These are phyloP conservation scores for Neonectria magnoliae DNA, from an alignment of 2,329 filamentous ascomycete species.

Conservation along the genomic window DNA sequence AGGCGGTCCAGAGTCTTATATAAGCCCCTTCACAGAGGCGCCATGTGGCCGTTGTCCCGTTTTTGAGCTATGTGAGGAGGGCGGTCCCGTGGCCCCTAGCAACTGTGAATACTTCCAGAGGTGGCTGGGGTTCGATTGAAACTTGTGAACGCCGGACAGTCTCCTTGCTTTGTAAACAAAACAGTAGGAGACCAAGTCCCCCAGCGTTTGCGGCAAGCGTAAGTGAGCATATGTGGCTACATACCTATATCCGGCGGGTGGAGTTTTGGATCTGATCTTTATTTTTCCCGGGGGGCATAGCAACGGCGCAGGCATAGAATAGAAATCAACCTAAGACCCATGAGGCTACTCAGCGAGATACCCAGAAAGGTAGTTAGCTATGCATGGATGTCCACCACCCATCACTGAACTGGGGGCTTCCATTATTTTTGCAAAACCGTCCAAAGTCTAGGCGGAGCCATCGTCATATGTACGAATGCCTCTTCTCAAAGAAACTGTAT, in stretches of 20 bases:
- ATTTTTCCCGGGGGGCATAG: slow-evolving; percentile 34
- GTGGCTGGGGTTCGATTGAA: slow-evolving; percentile 72
- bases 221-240: background rate
- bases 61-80: slow-evolving; percentile 90
- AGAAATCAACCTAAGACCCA: slow-evolving; percentile 27
- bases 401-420: no score
- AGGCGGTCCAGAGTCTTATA: slow-evolving; percentile 54
- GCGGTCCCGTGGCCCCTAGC: slow-evolving; percentile 87
- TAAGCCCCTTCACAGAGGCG: slow-evolving; percentile 85
- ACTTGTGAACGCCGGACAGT: background rate
- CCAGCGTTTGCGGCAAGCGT: background rate
- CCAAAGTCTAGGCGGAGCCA: background rate
- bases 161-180: background rate
- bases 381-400: background rate
- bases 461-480: background rate
- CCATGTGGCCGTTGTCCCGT: slow-evolving; percentile 94
- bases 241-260: slow-evolving; percentile 21
- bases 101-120: slow-evolving; percentile 92
- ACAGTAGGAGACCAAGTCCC: background rate
- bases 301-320: slow-evolving; percentile 36
- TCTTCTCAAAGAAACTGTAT: background rate
- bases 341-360: slow-evolving; percentile 19
- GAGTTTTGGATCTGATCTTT: slow-evolving; percentile 37
- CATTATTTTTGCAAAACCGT: background rate
- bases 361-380: background rate